Conservation (phyloP, 176 grass and related monocot genomes). For the Triticum aestivum region DNA sequence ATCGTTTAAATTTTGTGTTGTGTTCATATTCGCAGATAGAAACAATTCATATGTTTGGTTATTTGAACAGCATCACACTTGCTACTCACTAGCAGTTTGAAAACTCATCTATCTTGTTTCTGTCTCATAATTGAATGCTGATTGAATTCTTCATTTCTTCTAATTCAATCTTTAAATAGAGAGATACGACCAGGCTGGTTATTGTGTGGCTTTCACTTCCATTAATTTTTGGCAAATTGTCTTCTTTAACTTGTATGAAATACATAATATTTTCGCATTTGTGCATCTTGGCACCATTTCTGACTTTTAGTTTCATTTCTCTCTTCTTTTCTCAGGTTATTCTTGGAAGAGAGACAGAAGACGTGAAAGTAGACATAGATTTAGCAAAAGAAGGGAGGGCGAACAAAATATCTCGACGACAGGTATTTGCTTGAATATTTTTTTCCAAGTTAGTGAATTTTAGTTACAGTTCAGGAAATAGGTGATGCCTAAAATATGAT, state of each 20-base stretch:
- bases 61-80: not conserved
- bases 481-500: slow-evolving; percentile 9
- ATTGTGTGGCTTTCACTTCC: not conserved
- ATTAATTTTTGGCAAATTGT: not conserved
- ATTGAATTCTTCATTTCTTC: slow-evolving; percentile 24
- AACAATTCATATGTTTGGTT: not conserved
- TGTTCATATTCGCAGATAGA: not conserved
- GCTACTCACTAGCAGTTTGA: not conserved
- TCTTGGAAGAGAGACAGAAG: slow-evolving; percentile 94
- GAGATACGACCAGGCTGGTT: not conserved
- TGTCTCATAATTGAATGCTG: slow-evolving; percentile 9
- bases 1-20: not conserved
- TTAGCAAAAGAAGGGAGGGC: slow-evolving; percentile 92
- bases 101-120: not conserved
- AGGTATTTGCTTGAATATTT: slow-evolving; percentile 48
- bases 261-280: slow-evolving; percentile 7
- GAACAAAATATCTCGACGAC: slow-evolving; percentile 90
- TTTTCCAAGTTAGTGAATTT: slow-evolving; percentile 15
- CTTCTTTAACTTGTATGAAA: slow-evolving; percentile 5
- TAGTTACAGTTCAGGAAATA: slow-evolving; percentile 24
- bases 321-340: slow-evolving; percentile 53
- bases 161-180: slow-evolving; percentile 25
- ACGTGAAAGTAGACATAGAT: slow-evolving; percentile 94
- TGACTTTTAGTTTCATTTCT: slow-evolving; percentile 8
- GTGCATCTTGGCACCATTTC: slow-evolving; percentile 12